phyloP scores from a whole-genome alignment of 2,329 filamentous ascomycete genomes.

The Cordyceps militaris region DNA sequence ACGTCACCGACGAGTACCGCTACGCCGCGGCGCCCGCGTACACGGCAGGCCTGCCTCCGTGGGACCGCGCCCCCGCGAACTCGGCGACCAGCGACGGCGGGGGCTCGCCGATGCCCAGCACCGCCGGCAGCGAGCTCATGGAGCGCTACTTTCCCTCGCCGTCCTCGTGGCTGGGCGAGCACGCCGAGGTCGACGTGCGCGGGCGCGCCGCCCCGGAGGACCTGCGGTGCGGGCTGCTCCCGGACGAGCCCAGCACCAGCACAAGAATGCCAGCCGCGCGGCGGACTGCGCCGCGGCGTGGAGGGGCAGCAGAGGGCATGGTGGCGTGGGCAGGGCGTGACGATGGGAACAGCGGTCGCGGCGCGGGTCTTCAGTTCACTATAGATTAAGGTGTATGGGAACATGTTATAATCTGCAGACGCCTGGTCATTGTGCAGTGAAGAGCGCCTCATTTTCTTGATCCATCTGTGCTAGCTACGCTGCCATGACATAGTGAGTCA shows the following conservation, averaged over 20 bases:
- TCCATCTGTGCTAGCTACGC: background rate
- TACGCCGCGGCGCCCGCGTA: background rate
- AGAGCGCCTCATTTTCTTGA: background rate
- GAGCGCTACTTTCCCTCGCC: too few relatives aligned
- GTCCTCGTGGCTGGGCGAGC: too few relatives aligned
- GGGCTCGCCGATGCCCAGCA: too few relatives aligned
- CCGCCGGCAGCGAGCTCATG: too few relatives aligned
- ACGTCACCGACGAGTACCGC: background rate
- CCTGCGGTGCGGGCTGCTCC: background rate
- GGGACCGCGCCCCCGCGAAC: background rate
- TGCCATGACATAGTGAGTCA: background rate
- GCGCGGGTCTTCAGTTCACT: background rate
- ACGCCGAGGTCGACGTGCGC: too few relatives aligned
- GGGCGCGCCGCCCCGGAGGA: too few relatives aligned
- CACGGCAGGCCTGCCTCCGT: background rate
- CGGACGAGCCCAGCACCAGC: background rate
- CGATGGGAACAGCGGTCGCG: too few relatives aligned
- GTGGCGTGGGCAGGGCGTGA: background rate
- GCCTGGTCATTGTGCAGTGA: too few relatives aligned
- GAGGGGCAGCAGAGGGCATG: background rate
- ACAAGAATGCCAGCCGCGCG: background rate
- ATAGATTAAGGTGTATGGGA: background rate
- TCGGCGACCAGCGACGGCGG: background rate
- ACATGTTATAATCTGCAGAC: too few relatives aligned
- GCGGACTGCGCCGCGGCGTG: background rate